Conservation (phyloP, 768 basidiomycete species). For the Suillus cothurnatus region DNA sequence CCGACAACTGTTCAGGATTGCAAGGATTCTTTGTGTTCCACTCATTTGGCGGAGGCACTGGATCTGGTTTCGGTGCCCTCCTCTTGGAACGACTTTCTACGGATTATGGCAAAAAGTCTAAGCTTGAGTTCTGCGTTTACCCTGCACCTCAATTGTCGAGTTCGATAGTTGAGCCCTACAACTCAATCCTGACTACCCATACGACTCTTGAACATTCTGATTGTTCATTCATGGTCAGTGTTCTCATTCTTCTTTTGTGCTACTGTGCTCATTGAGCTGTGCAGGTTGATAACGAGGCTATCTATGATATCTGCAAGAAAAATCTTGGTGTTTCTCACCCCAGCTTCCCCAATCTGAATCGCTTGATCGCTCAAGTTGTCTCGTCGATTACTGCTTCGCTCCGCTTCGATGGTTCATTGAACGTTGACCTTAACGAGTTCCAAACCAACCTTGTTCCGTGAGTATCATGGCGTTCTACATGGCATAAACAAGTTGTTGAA, state of each 20-base stretch:
- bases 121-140: constrained; percentile 98
- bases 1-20: constrained; percentile 96
- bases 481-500: constrained; percentile 11
- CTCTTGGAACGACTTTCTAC: constrained; percentile 95
- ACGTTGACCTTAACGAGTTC: constrained; percentile 98
- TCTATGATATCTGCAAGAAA: constrained; percentile 99
- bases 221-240: constrained; percentile 95
- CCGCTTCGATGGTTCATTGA: constrained; percentile 95
- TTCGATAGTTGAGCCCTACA: constrained; percentile 99
- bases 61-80: constrained; percentile 98
- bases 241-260: not conserved
- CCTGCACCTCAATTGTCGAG: constrained; percentile 93
- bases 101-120: constrained; percentile 99
- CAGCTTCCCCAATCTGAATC: constrained; percentile 91
- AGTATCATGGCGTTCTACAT: constrained; percentile 35
- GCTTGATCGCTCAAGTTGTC: constrained; percentile 97
- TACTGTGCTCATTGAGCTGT: constrained; percentile 15
- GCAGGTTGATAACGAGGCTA: constrained; percentile 97
- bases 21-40: constrained; percentile 99
- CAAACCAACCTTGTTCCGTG: constrained; percentile 98
- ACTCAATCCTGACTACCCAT: constrained; percentile 96
- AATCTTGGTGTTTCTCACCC: constrained; percentile 84
- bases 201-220: constrained; percentile 99
- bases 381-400: constrained; percentile 97
- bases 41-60: constrained; percentile 99